These are phyloP conservation scores for Limnomonas spitsbergensis DNA, from an alignment of 139 green algal species.

Conservation along the genomic window DNA sequence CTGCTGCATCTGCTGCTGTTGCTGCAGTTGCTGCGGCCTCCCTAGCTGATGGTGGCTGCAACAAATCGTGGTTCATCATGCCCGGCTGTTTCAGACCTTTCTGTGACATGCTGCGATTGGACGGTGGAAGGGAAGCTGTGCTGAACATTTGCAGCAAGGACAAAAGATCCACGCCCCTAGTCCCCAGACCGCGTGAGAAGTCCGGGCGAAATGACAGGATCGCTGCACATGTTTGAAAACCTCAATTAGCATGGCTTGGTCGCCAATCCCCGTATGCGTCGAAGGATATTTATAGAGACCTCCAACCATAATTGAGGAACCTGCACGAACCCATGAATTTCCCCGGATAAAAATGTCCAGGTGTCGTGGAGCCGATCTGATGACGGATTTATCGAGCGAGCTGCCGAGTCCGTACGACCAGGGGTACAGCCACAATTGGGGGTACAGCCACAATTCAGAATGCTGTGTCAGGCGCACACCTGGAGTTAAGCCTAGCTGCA, in stretches of 20 bases:
- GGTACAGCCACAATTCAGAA: no score
- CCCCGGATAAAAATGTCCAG: no score
- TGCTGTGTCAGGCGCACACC: no score
- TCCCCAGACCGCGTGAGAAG: not conserved
- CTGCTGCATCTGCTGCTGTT: no score
- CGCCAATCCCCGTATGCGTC: not conserved
- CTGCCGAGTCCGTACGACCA: no score
- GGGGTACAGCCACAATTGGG: no score
- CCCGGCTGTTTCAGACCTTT: not conserved
- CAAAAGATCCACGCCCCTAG: not conserved
- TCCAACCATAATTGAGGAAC: not conserved
- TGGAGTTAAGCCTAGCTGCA: no score
- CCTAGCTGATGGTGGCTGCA: not conserved
- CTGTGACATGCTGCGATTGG: not conserved
- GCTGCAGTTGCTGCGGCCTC: not conserved
- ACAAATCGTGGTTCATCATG: not conserved
- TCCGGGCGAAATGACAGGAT: not conserved
- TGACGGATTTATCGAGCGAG: no score
- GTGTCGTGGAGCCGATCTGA: no score
- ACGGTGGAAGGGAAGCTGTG: not conserved
- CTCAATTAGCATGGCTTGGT: no score
- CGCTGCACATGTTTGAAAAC: no score
- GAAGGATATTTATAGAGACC: not conserved
- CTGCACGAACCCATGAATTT: not conserved
- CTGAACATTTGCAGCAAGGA: not conserved